These are phyloP conservation scores for Bullera alba DNA, from an alignment of 768 basidiomycete species.

Conservation along the genomic window DNA sequence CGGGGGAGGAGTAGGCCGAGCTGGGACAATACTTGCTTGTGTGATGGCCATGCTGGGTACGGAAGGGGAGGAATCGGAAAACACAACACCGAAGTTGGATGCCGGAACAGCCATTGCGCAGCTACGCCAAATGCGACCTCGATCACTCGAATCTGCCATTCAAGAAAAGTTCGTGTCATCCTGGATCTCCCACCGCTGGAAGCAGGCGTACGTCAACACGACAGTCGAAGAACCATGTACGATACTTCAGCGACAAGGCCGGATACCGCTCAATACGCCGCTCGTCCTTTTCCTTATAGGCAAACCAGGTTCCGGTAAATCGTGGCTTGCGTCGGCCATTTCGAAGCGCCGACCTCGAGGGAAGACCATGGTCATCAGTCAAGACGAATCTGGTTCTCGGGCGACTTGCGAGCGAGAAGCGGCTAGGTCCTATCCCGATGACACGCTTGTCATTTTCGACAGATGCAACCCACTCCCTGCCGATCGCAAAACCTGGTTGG, in stretches of 20 bases:
- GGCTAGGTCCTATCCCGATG: slow-evolving; percentile 45
- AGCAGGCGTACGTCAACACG: slow-evolving; percentile 38
- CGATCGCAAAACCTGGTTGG: slow-evolving; percentile 54
- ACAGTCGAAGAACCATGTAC: slow-evolving; percentile 14
- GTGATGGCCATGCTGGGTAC: slow-evolving; percentile 59
- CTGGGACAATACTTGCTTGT: slow-evolving; percentile 59
- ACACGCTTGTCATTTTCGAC: slow-evolving; percentile 52
- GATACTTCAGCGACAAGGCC: slow-evolving; percentile 31
- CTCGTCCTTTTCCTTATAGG: slow-evolving; percentile 56
- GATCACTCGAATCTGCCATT: slow-evolving; percentile 55
- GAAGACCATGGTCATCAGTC: slow-evolving; percentile 52
- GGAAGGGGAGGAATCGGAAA: slow-evolving; percentile 47
- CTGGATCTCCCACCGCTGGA: slow-evolving; percentile 59
- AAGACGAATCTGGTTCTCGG: slow-evolving; percentile 56
- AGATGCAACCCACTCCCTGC: slow-evolving; percentile 53
- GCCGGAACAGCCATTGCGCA: slow-evolving; percentile 52
- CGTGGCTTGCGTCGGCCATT: slow-evolving; percentile 54
- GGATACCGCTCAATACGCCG: slow-evolving; percentile 46
- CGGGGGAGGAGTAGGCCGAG: slow-evolving; percentile 60
- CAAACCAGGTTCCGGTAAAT: slow-evolving; percentile 59
- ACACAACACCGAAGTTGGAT: slow-evolving; percentile 49
- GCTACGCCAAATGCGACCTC: slow-evolving; percentile 54
- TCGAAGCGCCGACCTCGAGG: slow-evolving; percentile 49
- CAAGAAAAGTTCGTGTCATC: slow-evolving; percentile 58
- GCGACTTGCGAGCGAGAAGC: slow-evolving; percentile 53